Base-by-base conservation (phyloP, 2,329 filamentous ascomycete genomes). In the Fusarium xyrophilum region DNA sequence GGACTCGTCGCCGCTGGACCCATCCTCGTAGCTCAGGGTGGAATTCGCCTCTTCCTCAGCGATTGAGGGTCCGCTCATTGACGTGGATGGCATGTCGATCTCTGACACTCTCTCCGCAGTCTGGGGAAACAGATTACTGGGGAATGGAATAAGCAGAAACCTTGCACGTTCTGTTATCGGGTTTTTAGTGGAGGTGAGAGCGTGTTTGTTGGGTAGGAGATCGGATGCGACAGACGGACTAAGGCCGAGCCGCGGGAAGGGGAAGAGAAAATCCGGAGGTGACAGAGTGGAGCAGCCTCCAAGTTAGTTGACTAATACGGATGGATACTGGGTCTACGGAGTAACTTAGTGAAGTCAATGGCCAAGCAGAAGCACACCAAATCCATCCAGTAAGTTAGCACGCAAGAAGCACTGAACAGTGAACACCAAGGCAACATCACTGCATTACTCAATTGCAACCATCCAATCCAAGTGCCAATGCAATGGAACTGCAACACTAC, bases 41-140 rank as follows among this genome's bases (percentile, higher is more conserved):
- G 79, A 79, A 65, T 76, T 79, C 63, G 73, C 71, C 55, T 80
- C 78, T 52, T 79, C 78, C 56, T 80, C 77, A 73, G 76, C 73
- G 70, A 76, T 71, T 33, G 74, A 67, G 55, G 67, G 67, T 46
- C 69, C 68, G 71, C 69, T 75, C 42, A 57, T 59, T 32, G 70
- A 67, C 61, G 71, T 58, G 39, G 70, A 68, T 59, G 71, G 56
- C 70, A 74, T 73, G 67, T 61, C 65, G 69, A 71, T 71, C 68
- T 70, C 67, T 66, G 69, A 74, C 75, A 19, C 17, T 27, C 76
- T 77, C 76, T 75, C 73, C 39, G 56, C 43, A 47, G 52, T 68
- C 64, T 68, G 64, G 64, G 60, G 54, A 56, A 64, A 65, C 57
- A 60, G 56, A 30, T 53, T 58, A 69, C 66, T 68, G 66, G 66